Evolutionary conservation across 2,329 filamentous ascomycete species (phyloP).

Genomic region (Arthroderma sp.): DNA sequence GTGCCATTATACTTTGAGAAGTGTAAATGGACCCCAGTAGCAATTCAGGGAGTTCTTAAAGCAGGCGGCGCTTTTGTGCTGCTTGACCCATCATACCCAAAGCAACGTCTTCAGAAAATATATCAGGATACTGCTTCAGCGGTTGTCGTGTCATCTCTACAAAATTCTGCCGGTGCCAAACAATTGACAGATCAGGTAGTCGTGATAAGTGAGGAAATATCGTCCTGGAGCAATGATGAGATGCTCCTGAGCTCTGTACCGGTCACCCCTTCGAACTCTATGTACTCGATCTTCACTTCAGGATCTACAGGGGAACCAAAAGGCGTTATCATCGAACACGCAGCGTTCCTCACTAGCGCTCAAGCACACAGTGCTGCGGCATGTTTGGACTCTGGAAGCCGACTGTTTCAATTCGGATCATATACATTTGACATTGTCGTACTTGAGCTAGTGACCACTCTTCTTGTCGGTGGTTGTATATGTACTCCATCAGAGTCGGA

Average conservation of each 20-base stretch:
- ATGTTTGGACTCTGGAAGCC: slow-evolving; percentile 26
- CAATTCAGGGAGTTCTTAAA: slow-evolving; percentile 14
- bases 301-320: slow-evolving; percentile 15
- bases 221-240: neutral
- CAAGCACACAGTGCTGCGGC: slow-evolving; percentile 34
- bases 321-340: slow-evolving; percentile 13
- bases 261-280: slow-evolving; percentile 1
- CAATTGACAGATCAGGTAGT: neutral
- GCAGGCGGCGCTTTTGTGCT: slow-evolving; percentile 13
- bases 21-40: slow-evolving; percentile 11
- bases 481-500: slow-evolving; percentile 33
- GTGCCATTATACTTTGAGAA: slow-evolving; percentile 15
- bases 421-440: slow-evolving; percentile 83
- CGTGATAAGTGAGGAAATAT: neutral
- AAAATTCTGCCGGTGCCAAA: neutral
- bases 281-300: slow-evolving; percentile 38
- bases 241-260: neutral
- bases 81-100: slow-evolving; percentile 10
- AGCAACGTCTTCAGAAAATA: slow-evolving; percentile 9
- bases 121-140: slow-evolving; percentile 8
- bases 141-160: slow-evolving; percentile 10
- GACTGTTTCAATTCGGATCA: slow-evolving; percentile 67
- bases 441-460: slow-evolving; percentile 60
- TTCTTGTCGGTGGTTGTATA: slow-evolving; percentile 29
- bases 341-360: slow-evolving; percentile 38